Evolutionary conservation across 345 rosid genomes (phyloP).

Genomic region (Syzygium aqueum): DNA sequence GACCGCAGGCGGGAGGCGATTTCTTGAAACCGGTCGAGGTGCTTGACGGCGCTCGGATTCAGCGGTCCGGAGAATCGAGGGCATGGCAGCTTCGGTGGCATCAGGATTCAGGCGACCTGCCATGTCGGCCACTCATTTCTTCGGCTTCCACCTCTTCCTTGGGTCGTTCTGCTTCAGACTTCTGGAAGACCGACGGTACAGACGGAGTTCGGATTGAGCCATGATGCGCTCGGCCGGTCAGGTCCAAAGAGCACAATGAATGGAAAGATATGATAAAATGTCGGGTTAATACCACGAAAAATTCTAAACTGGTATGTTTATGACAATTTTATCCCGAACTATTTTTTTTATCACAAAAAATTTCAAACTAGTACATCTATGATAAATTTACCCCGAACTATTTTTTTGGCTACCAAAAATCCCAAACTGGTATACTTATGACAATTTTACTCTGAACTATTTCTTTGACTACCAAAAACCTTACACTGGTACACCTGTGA

Average conservation of each 20-base stretch:
- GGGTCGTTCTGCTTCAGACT: background rate
- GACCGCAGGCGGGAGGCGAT: background rate
- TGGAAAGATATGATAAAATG: too few relatives aligned
- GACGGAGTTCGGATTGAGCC: background rate
- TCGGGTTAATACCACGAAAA: too few relatives aligned
- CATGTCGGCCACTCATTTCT: background rate
- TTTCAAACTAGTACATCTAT: too few relatives aligned
- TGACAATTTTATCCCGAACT: too few relatives aligned
- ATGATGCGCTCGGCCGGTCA: background rate
- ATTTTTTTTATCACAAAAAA: too few relatives aligned
- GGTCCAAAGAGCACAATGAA: background rate
- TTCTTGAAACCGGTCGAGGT: slow-evolving; percentile 1
- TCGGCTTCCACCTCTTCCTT: background rate
- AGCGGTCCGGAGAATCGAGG: background rate
- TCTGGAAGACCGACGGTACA: background rate
- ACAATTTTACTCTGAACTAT: too few relatives aligned
- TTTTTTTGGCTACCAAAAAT: too few relatives aligned
- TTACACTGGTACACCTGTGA: too few relatives aligned
- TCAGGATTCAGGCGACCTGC: background rate
- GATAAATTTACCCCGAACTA: too few relatives aligned
- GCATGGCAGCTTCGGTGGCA: background rate
- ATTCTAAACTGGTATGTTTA: too few relatives aligned
- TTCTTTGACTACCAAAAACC: too few relatives aligned
- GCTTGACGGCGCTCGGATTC: background rate
- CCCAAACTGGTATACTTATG: too few relatives aligned